These are phyloP conservation scores for Marasmius oreades DNA, from an alignment of 1,284 basidiomycete genomes.

Conservation along the genomic window DNA sequence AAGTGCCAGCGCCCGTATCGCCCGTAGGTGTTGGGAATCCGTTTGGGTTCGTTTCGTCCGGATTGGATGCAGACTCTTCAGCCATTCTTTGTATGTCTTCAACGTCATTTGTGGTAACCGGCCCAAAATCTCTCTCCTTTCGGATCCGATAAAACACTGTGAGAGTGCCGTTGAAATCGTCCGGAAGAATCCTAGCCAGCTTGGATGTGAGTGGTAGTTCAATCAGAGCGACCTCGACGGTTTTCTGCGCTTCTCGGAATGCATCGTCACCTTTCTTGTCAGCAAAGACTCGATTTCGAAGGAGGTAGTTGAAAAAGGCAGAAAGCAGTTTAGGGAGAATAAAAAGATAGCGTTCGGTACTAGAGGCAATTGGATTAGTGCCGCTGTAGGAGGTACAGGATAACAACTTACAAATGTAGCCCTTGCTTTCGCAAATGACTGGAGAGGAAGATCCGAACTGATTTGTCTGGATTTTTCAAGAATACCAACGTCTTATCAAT, in stretches of 20 bases:
- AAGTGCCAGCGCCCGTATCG: not conserved
- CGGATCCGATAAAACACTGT: slow-evolving; percentile 4
- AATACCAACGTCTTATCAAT: slow-evolving; percentile 49
- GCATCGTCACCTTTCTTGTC: slow-evolving; percentile 23
- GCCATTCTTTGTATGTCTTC: no score
- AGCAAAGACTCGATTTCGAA: slow-evolving; percentile 54
- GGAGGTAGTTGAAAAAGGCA: slow-evolving; percentile 61
- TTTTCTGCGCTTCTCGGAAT: slow-evolving; percentile 3
- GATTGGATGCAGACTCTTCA: no score
- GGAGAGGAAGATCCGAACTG: slow-evolving; percentile 58
- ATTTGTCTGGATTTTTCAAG: slow-evolving; percentile 51
- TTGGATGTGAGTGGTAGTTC: slow-evolving; percentile 5
- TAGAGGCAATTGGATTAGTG: slow-evolving; percentile 18
- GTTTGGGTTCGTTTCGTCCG: no score
- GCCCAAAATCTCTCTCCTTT: not conserved
- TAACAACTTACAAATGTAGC: slow-evolving; percentile 49
- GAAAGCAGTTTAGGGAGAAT: slow-evolving; percentile 52
- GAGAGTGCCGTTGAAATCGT: slow-evolving; percentile 10
- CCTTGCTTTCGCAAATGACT: slow-evolving; percentile 62
- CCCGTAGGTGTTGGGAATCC: no score
- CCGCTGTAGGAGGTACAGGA: not conserved
- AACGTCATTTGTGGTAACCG: not conserved
- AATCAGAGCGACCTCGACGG: slow-evolving; percentile 8
- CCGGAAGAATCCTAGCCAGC: slow-evolving; percentile 7
- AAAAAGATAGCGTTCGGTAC: slow-evolving; percentile 39